Percentiles rank a stretch among this genome's conserved stretches.
Conservation (phyloP, 1,284 basidiomycete species). For the Apiotrichum siamense region DNA sequence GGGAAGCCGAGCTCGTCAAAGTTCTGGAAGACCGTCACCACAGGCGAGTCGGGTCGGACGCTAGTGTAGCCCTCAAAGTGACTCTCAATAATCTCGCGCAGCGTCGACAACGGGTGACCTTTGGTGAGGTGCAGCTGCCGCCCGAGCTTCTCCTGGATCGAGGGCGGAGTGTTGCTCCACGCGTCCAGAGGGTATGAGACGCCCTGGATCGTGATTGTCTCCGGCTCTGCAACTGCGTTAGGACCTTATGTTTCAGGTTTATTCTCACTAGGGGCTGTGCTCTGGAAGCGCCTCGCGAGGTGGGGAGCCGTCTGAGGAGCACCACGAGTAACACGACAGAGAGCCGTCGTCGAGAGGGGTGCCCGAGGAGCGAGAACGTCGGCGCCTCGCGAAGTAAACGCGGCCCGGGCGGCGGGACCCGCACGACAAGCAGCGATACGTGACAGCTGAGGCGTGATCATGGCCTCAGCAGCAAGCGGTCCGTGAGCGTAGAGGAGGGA, state of each 20-base stretch:
- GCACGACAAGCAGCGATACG: slow-evolving; percentile 7
- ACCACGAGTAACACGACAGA: too few species aligned
- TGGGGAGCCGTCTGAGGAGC: not conserved
- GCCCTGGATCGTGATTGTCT: slow-evolving; percentile 31
- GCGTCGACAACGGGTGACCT: slow-evolving; percentile 77
- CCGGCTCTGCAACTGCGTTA: not conserved
- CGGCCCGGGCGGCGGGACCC: not conserved
- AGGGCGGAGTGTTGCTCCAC: slow-evolving; percentile 76
- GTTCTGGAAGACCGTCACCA: slow-evolving; percentile 87
- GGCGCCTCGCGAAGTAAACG: too few species aligned
- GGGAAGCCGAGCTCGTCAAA: slow-evolving; percentile 97
- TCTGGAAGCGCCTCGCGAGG: not conserved
- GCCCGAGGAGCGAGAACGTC: too few species aligned
- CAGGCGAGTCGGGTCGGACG: slow-evolving; percentile 65
- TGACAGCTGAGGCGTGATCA: slow-evolving; percentile 10
- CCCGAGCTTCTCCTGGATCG: slow-evolving; percentile 71
- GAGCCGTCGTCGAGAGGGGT: too few species aligned
- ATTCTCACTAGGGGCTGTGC: not conserved
- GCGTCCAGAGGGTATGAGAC: slow-evolving; percentile 61
- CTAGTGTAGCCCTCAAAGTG: slow-evolving; percentile 56
- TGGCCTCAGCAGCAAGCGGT: not conserved
- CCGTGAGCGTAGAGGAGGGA: too few species aligned
- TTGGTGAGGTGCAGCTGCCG: slow-evolving; percentile 67
- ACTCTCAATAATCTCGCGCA: slow-evolving; percentile 75
- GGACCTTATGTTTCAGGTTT: not conserved